Base-by-base conservation (phyloP, 495 filamentous ascomycete genomes). In the Penicillium paradoxum region DNA sequence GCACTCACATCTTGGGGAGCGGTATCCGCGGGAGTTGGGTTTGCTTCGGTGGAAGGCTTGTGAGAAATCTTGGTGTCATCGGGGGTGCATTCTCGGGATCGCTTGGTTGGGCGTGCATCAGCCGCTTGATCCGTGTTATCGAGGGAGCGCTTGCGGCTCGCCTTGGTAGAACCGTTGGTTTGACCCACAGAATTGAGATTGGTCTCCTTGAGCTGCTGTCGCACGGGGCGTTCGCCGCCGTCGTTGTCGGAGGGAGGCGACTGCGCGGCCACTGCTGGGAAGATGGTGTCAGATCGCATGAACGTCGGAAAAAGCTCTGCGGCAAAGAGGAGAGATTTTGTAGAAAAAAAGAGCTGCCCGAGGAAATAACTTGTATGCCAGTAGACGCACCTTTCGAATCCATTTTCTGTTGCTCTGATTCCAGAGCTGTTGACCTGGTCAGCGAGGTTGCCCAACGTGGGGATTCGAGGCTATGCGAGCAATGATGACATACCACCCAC, bases 141-240 rank as follows among this genome's bases (percentile, higher is more conserved):
- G 44, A 77, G 76, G 17, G 81, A 85, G 45, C 83, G 68, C 67
- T 86, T 86, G 38, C 80, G 66, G 33, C 73, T 59, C 38, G 21
- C 9, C 5, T 27, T 33, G 5, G 33, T 13, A 37, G 45, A 37
- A 10, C 9, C 19, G 7, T 44, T 48, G 58, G 67, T 51, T 54
- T 72, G n/a, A 22, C 43, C 34, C 33, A 36, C 11, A n/a, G 69
- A 55, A 14, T 72, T 76, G 53, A 87, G 79, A 6, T 77, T 75
- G 5, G 83, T 82, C 59, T 84, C 75, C 65, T 82, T 80, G 39
- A 87, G 63, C 59, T 85, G 79, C 55, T 82, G 77, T 45, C 83
- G 73, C 38, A 83, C 80, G 9, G 79, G 80, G 51, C 76, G 74
- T 58, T 83, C 80, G 55, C 79, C 71, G 36, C 69, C 60, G 25